These are phyloP conservation scores for Mycena olivaceomarginata DNA, from an alignment of 768 basidiomycete species.

Conservation along the genomic window DNA sequence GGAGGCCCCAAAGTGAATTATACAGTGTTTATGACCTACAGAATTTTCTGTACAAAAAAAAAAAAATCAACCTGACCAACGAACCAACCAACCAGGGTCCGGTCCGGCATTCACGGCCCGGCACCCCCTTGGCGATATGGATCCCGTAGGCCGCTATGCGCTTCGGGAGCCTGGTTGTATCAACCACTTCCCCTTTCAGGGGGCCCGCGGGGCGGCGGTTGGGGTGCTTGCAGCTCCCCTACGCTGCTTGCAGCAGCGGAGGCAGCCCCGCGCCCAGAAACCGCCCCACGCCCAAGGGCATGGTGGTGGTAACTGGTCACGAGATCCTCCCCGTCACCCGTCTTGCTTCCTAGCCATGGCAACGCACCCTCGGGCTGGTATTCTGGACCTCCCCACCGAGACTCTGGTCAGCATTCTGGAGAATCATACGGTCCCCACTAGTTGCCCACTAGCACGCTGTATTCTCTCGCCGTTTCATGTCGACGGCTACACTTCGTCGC, in stretches of 20 bases:
- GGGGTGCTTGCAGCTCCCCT: background rate
- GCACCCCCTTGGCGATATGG: too few relatives aligned
- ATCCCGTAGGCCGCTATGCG: background rate
- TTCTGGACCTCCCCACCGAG: constrained; percentile 16
- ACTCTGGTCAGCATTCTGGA: constrained; percentile 1
- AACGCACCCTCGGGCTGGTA: background rate
- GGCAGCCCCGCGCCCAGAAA: background rate
- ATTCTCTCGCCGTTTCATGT: constrained; percentile 5
- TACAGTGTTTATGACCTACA: too few relatives aligned
- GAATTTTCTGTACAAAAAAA: too few relatives aligned
- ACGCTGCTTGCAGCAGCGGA: background rate
- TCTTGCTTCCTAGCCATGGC: too few relatives aligned
- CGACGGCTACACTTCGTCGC: constrained; percentile 27
- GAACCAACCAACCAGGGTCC: too few relatives aligned
- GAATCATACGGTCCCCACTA: background rate
- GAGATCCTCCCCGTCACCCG: too few relatives aligned
- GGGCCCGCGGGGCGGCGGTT: background rate
- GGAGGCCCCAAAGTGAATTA: too few relatives aligned
- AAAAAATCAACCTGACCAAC: too few relatives aligned
- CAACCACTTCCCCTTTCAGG: background rate
- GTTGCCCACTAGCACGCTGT: background rate
- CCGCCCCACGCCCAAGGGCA: background rate
- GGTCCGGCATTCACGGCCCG: too few relatives aligned
- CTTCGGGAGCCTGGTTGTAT: background rate
- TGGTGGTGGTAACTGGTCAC: background rate